Evolutionary conservation across 495 filamentous ascomycete species (phyloP), one percentile per base, ranked within the genome.

Genomic region (Aspergillus indologenus): DNA sequence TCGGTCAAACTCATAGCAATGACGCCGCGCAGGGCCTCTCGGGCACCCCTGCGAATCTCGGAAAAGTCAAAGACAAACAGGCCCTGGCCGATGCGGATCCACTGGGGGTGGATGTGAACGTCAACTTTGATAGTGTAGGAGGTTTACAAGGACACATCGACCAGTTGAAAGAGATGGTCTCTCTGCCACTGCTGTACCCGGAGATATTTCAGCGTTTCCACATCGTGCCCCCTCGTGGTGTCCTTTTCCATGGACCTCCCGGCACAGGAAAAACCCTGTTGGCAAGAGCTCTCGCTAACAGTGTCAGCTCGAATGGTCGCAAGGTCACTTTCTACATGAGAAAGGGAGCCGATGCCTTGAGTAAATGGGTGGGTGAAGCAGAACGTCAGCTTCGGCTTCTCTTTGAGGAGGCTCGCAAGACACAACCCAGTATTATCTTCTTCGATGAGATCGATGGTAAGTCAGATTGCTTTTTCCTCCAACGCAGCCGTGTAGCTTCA

Each of bases 251-350:
- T 72, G 94, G 94, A 12, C 94, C 94, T 53, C 94, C 94, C 18
- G 94, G 94, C 65, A 98, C 94, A 11, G 94, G 94, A 82, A 98
- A 98, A 77, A 98, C 94, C 7, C 79, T 98, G 22, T 81, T 98
- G 66, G 94, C 94, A 43, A 85, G 94, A 61, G 94, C 94, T 46
- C 79, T 98, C 19, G 91, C 95, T 18, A 90, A 90, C 51, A 89
- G 87, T 57, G 86, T 94, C 52, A 87, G 82, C 64, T 81, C 83
- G 1, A 87, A 92, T 55, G 91, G 91, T 46, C 85, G 87, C 54
- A 97, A 98, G 69, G 91, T 98, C 50, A 97, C 90, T 0, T 98
- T 98, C 63, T 98, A 97, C 75, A 98, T 98, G 94, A 85, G 94
- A 43, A 98, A 98, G 71, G 94, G 95, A 56, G 95, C 92, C 34